Evolutionary conservation across 306 rosid genomes (phyloP).

Genomic region (Sindora glabra): DNA sequence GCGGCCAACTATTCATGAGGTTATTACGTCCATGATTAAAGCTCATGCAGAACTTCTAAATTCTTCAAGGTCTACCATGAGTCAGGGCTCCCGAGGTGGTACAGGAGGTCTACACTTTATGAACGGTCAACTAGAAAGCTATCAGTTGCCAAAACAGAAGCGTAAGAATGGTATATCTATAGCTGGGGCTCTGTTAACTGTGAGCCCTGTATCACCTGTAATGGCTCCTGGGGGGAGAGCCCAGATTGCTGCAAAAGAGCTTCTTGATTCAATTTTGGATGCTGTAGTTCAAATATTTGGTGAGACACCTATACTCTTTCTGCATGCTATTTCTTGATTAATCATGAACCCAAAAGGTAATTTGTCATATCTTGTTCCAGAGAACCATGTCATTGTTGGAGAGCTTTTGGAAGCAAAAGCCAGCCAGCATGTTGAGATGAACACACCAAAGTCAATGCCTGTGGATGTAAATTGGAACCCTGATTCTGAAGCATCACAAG

Average conservation of each 20-base stretch:
- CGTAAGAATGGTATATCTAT: conserved; percentile 76
- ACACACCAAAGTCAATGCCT: conserved; percentile 67
- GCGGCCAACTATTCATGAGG: conserved; percentile 90
- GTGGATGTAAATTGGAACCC: conserved; percentile 62
- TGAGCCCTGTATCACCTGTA: conserved; percentile 92
- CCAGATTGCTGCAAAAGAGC: conserved; percentile 77
- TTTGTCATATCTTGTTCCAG: conserved; percentile 29
- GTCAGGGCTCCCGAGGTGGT: conserved; percentile 48
- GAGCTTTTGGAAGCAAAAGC: conserved; percentile 84
- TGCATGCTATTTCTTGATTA: not conserved
- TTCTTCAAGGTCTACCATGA: conserved; percentile 57
- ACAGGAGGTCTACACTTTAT: conserved; percentile 56
- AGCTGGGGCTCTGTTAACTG: conserved; percentile 73
- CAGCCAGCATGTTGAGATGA: conserved; percentile 54
- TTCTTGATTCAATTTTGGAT: conserved; percentile 85
- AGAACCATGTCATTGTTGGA: conserved; percentile 92
- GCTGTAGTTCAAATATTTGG: conserved; percentile 79
- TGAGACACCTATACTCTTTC: conserved; percentile 20
- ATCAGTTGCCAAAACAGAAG: conserved; percentile 78
- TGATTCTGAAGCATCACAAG: conserved; percentile 87
- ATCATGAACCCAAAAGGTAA: conserved; percentile 15
- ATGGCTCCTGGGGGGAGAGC: conserved; percentile 97
- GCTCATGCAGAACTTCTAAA: conserved; percentile 58
- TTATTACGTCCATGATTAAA: conserved; percentile 83
- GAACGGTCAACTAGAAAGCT: conserved; percentile 81